Evolutionary conservation across 441 rosid genomes (phyloP).

Genomic region (Pelargonium fulgidum): DNA sequence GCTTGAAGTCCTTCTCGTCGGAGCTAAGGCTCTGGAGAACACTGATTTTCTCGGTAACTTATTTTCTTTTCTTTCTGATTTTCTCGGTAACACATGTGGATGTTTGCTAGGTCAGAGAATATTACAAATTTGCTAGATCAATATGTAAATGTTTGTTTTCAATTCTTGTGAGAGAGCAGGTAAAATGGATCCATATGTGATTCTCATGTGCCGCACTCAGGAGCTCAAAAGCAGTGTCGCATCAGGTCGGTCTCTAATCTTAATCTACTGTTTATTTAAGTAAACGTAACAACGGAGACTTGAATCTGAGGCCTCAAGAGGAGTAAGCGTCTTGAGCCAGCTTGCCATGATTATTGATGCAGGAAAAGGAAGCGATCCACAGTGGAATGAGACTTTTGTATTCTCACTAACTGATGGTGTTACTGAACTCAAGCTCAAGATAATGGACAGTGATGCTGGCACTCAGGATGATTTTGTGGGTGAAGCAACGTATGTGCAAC

Average conservation of each 20-base stretch:
- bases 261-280: no score
- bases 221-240: constrained; percentile 64
- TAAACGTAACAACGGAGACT: no score
- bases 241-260: constrained; percentile 38
- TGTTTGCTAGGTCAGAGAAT: no score
- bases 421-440: constrained; percentile 40
- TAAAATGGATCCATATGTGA: constrained; percentile 60
- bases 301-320: no score
- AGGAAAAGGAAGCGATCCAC: constrained; percentile 54
- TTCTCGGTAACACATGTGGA: not conserved
- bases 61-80: not conserved
- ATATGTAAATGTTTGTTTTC: not conserved
- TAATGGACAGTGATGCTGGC: constrained; percentile 49
- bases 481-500: constrained; percentile 44
- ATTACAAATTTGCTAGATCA: no score
- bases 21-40: constrained; percentile 45
- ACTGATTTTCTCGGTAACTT: constrained; percentile 37
- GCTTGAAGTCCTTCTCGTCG: constrained; percentile 40
- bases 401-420: constrained; percentile 48
- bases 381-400: constrained; percentile 76
- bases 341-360: constrained; percentile 11
- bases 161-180: constrained; percentile 24
- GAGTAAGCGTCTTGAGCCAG: no score
- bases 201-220: constrained; percentile 56
- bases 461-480: constrained; percentile 55